Evolutionary conservation across 805 yeast genomes (phyloP).

Genomic region (Maudiozyma turicensis): DNA sequence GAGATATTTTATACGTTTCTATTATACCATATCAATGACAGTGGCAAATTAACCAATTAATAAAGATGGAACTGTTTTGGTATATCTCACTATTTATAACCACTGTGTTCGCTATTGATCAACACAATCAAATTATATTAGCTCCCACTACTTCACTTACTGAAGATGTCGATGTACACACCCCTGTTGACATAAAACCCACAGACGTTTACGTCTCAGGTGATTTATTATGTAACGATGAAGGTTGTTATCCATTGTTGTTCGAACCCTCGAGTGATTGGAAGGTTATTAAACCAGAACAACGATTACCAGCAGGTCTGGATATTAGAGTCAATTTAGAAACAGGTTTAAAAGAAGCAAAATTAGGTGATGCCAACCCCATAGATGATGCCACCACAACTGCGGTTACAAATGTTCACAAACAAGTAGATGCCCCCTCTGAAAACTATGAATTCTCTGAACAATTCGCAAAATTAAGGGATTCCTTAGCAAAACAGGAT

Average conservation of each 20-base stretch:
- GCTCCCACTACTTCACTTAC: neutral
- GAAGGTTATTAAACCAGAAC: slow-evolving; percentile 62
- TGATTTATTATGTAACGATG: slow-evolving; percentile 1
- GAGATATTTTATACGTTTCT: too few species aligned
- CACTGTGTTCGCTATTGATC: neutral
- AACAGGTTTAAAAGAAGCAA: slow-evolving; percentile 65
- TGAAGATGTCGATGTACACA: neutral
- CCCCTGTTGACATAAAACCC: neutral
- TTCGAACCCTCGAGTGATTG: slow-evolving; percentile 62
- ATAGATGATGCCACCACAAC: neutral
- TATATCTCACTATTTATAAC: neutral
- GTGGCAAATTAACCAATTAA: neutral
- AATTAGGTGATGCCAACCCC: slow-evolving; percentile 24
- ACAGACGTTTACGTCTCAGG: neutral
- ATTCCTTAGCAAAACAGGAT: slow-evolving; percentile 11
- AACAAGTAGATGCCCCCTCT: neutral
- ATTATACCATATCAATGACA: neutral
- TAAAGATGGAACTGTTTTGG: too few species aligned
- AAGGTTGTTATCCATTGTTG: slow-evolving; percentile 51
- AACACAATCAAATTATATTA: neutral
- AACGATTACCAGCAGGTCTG: slow-evolving; percentile 64
- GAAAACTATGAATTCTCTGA: slow-evolving; percentile 21
- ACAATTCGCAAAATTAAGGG: slow-evolving; percentile 24
- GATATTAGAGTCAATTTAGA: slow-evolving; percentile 68
- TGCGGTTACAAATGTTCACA: neutral